Percentiles rank a stretch among this genome's conserved stretches.
These are phyloP conservation scores for Amaranthus cruentus DNA, from an alignment of 148 eudicot genomes.

Conservation along the genomic window DNA sequence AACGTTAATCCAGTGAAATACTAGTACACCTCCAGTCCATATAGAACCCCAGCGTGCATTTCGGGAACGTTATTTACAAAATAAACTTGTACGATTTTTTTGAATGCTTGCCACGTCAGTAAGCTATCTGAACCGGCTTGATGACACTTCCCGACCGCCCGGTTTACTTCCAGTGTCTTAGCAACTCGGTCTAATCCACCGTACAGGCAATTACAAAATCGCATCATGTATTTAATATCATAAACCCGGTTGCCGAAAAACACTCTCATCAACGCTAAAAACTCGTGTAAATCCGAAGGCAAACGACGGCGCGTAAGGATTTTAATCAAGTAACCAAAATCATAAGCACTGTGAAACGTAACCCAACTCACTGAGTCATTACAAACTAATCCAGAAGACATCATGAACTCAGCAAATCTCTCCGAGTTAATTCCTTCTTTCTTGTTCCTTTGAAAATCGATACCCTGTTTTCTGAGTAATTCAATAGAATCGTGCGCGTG, in stretches of 20 bases:
- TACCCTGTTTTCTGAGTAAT: slow-evolving; percentile 43
- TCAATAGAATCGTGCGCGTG: slow-evolving; percentile 58
- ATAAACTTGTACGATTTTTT: slow-evolving; percentile 45
- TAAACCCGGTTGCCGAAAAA: slow-evolving; percentile 50
- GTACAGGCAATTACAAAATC: slow-evolving; percentile 51
- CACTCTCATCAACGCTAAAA: slow-evolving; percentile 28
- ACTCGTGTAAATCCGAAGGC: slow-evolving; percentile 35
- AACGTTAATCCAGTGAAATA: not conserved
- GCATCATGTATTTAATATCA: slow-evolving; percentile 57
- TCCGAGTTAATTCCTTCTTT: slow-evolving; percentile 40
- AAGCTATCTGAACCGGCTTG: slow-evolving; percentile 80
- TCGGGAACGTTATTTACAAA: slow-evolving; percentile 38
- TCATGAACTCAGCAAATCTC: slow-evolving; percentile 49
- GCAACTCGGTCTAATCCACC: slow-evolving; percentile 74
- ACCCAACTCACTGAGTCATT: slow-evolving; percentile 59
- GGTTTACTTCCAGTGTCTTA: slow-evolving; percentile 32
- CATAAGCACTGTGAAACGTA: slow-evolving; percentile 74
- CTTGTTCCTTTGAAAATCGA: slow-evolving; percentile 43
- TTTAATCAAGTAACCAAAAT: slow-evolving; percentile 66
- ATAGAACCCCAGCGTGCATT: slow-evolving; percentile 52
- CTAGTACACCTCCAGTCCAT: slow-evolving; percentile 43
- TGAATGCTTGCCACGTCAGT: slow-evolving; percentile 65
- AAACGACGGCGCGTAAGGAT: slow-evolving; percentile 51
- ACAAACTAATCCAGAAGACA: slow-evolving; percentile 61
- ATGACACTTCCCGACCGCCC: slow-evolving; percentile 68